These are phyloP conservation scores for Penicillium digitatum DNA, from an alignment of 2,329 filamentous ascomycete genomes.

Conservation along the genomic window DNA sequence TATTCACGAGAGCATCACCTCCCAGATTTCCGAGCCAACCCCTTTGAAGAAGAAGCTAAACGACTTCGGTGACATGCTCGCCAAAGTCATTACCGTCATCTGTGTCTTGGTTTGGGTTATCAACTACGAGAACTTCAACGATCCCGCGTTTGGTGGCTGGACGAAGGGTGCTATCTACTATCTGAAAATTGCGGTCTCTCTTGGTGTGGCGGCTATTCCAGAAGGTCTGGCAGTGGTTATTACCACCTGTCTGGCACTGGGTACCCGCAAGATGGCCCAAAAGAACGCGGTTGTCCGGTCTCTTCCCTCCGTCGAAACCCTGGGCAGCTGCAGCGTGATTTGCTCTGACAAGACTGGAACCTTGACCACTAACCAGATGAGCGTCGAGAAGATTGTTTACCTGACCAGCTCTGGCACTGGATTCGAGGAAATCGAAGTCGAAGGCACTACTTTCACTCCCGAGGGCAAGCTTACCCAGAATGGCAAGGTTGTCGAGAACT, in stretches of 20 bases:
- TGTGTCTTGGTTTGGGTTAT: conserved; percentile 97
- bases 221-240: conserved; percentile 97
- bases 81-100: conserved; percentile 97
- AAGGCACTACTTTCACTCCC: conserved; percentile 89
- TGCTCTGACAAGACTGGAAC: conserved; percentile 99
- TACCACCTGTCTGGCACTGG: conserved; percentile 93
- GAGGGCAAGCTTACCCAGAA: conserved; percentile 67
- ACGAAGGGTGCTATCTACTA: conserved; percentile 98
- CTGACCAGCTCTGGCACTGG: conserved; percentile 68
- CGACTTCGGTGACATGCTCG: conserved; percentile 91
- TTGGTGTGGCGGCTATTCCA: conserved; percentile 95
- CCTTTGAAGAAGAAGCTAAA: conserved; percentile 98
- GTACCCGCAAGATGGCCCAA: conserved; percentile 96
- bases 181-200: conserved; percentile 96
- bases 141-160: conserved; percentile 88
- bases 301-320: conserved; percentile 91
- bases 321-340: conserved; percentile 98
- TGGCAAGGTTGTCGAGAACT: conserved; percentile 65
- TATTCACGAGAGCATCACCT: conserved; percentile 97
- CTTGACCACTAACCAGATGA: conserved; percentile 98
- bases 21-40: conserved; percentile 95
- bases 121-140: conserved; percentile 95
- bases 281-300: conserved; percentile 98
- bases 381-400: conserved; percentile 87
- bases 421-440: conserved; percentile 80